Evolutionary conservation across 805 yeast genomes (phyloP), one percentile per base, ranked within the genome.

Genomic region (Ogataea glucozyma): DNA sequence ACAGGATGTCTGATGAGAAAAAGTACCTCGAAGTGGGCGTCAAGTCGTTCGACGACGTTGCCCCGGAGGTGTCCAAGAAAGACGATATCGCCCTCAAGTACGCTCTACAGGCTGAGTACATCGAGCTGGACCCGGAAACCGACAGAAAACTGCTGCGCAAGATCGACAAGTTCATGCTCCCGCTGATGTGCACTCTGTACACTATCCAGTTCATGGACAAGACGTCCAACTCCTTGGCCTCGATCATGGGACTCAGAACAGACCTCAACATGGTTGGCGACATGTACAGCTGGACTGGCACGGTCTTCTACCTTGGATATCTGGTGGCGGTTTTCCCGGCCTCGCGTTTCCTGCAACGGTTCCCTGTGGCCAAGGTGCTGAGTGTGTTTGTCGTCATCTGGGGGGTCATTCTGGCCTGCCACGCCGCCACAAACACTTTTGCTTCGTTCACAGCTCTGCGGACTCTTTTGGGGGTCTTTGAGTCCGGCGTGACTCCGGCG

Each of bases 401-500:
- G 81, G 63, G 74, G 0, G 26, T 68, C 4, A 57, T 72, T 20
- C 65, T 70, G 12, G 69, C 75, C 43, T 58, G 72, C 27, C 72
- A 67, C 39, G 72, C 73, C 52, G 62, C 71, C 1, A 70, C 73
- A 26, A 52, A 46, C 26, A 69, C 66, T 44, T 70, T 67, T 48
- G 65, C 67, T 14, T 76, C 78, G 12, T 65, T 76, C 3, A 61
- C 66, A 30, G 69, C 63, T 2, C 44, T 72, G 24, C 60, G 81
- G 46, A 72, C 75, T 51, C 66, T 73, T 47, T 56, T 76, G 24
- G 83, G 82, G 10, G 62, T 68, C 48, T 62, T 75, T 3, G 85
- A 79, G 54, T 64, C 76, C 31, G 67, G 73, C 20, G 71, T 79
- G 16, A 70, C 79, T n/a, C 85, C 86, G 1, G 75, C 77, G 4